Evolutionary conservation across 345 rosid genomes (phyloP), one percentile per base, ranked within the genome.

Genomic region (Adansonia digitata): DNA sequence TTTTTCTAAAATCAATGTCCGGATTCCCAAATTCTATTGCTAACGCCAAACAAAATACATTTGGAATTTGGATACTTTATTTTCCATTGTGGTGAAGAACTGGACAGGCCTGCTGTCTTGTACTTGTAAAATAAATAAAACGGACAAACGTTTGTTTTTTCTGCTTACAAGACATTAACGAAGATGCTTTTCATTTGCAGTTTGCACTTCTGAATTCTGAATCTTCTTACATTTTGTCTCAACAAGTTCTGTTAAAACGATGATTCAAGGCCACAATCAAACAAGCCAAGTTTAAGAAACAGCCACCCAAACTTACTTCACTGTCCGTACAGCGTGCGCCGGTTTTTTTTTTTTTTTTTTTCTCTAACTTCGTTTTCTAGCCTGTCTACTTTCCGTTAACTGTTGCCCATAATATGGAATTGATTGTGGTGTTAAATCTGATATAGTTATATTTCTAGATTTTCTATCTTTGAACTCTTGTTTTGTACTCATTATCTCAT

Each of bases 401-500:
- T n/a, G n/a, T n/a, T n/a, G n/a, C n/a, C n/a, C n/a, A n/a, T n/a
- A n/a, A 26, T 59, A 67, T 5, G 73, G 20, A 35, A 40, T 64
- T 73, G 80, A 49, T 76, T 40, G 51, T 45, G 71, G 24, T 37
- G n/a, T 59, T 17, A 11, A 15, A 42, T 49, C 59, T 74, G 8
- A 49, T n/a, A n/a, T n/a, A n/a, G n/a, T n/a, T 7, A 70, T 6
- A 31, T 43, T 65, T 7, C 45, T 59, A 27, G 39, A 71, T 74
- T 77, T 69, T 34, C 53, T 37, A 56, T 49, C 7, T n/a, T 34
- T 86, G 81, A 81, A 81, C 84, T 70, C 85, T 72, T 76, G 40
- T 74, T 83, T 81, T 82, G 85, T 82, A 86, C 85, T 85, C 79
- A 83, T 81, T 81, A 69, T 77, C 75, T 74, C 73, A 86, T 86